These are phyloP conservation scores for Mortierella sp. DNA, from an alignment of 371 early-diverging fungal species.

Conservation along the genomic window DNA sequence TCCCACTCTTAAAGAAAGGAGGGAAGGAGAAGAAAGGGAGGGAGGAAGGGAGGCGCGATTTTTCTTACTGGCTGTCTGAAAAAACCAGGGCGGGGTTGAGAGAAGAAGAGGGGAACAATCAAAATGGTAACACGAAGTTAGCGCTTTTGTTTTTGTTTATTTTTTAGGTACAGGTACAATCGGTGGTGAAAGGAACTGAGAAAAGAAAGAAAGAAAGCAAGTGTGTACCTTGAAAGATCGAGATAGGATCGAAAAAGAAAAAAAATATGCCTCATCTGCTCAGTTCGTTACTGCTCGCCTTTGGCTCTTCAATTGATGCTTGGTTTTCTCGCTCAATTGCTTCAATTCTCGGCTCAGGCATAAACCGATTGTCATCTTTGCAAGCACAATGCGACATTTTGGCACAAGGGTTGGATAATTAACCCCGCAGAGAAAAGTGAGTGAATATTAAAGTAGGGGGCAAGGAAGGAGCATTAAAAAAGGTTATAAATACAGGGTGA, in stretches of 20 bases:
- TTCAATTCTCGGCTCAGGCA: not conserved
- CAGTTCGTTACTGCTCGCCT: not conserved
- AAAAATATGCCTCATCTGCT: not conserved
- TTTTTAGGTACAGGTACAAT: not conserved
- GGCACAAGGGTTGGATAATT: not conserved
- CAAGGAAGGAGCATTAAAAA: not conserved
- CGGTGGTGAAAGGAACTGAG: not conserved
- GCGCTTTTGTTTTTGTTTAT: not conserved
- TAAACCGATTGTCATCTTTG: not conserved
- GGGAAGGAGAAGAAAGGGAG: not conserved
- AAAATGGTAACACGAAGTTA: not conserved
- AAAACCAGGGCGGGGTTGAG: slow-evolving; percentile 9
- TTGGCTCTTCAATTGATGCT: not conserved
- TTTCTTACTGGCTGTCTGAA: slow-evolving; percentile 37
- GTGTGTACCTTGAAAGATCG: not conserved
- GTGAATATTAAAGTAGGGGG: not conserved
- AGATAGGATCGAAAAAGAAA: not conserved
- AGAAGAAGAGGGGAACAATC: slow-evolving; percentile 4
- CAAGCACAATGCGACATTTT: not conserved
- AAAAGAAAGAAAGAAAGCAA: not conserved
- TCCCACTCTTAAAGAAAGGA: not conserved
- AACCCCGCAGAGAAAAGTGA: not conserved
- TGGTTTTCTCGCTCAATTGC: not conserved
- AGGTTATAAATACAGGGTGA: not conserved
- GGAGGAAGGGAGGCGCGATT: slow-evolving; percentile 43